Conservation (phyloP, 2,329 filamentous ascomycete genomes). For the Tetracladium maxilliforme region DNA sequence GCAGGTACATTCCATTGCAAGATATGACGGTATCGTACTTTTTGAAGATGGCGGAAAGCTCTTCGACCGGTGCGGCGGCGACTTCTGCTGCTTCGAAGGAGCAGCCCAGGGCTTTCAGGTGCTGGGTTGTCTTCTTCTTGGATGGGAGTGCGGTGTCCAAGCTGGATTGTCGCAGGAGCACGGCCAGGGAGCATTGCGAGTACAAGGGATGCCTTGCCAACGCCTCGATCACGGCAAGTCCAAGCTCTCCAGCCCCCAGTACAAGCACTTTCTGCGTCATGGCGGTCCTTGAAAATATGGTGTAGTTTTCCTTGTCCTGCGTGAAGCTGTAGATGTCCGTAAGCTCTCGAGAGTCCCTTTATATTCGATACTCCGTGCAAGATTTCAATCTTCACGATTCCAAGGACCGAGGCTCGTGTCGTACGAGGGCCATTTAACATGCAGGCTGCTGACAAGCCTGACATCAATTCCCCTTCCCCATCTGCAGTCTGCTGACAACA, state of each 20-base stretch:
- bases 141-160: slow-evolving; percentile 21
- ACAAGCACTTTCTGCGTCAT: slow-evolving; percentile 29
- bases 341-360: no score
- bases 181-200: slow-evolving; percentile 25
- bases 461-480: no score
- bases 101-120: slow-evolving; percentile 21
- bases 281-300: slow-evolving; percentile 1
- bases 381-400: no score
- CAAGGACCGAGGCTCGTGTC: no score
- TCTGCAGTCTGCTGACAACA: no score
- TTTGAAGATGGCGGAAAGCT: slow-evolving; percentile 1
- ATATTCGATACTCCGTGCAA: no score
- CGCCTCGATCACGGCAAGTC: slow-evolving; percentile 34
- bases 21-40: slow-evolving; percentile 39
- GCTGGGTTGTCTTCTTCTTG: slow-evolving; percentile 18
- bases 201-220: slow-evolving; percentile 29
- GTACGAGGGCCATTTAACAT: no score
- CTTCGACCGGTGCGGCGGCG: slow-evolving; percentile 10
- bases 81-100: slow-evolving; percentile 29
- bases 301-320: no score
- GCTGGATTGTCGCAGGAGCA: slow-evolving; percentile 36
- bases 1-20: slow-evolving; percentile 44
- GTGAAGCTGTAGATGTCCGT: no score
- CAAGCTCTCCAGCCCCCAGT: slow-evolving; percentile 54
- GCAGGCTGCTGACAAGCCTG: no score